Evolutionary conservation across 305 asterid species (phyloP).

Genomic region (Nicotiana rustica): DNA sequence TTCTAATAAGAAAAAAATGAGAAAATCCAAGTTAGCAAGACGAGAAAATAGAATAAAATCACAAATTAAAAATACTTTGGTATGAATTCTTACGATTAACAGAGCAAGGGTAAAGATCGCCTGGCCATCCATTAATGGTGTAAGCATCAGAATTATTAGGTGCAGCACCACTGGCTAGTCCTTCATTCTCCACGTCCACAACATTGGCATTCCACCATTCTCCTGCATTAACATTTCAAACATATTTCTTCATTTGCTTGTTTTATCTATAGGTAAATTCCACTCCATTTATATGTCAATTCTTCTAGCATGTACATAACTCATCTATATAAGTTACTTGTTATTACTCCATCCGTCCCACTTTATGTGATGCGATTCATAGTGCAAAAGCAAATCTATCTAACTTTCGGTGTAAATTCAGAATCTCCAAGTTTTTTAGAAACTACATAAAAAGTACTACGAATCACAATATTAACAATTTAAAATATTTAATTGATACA

Average conservation of each 20-base stretch:
- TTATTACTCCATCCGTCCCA: too few species aligned
- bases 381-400: too few species aligned
- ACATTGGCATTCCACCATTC: conserved; percentile 42
- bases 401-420: too few species aligned
- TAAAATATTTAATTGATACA: too few species aligned
- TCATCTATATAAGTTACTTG: too few species aligned
- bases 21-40: neutral
- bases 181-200: conserved; percentile 34
- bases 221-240: conserved; percentile 16
- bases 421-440: too few species aligned
- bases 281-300: neutral
- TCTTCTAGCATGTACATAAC: neutral
- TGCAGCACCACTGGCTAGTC: conserved; percentile 29
- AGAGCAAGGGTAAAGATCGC: conserved; percentile 35
- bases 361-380: too few species aligned
- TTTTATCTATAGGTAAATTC: neutral
- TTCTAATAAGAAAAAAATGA: neutral
- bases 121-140: conserved; percentile 39
- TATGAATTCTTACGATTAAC: conserved; percentile 8
- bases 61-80: neutral
- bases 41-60: neutral
- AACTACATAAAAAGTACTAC: too few species aligned
- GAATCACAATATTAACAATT: too few species aligned
- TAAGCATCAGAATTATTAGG: conserved; percentile 38
- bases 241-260: neutral